These are phyloP conservation scores for Skeletonema tropicum DNA, from an alignment of 108 stramenopile genomes.

Conservation along the genomic window DNA sequence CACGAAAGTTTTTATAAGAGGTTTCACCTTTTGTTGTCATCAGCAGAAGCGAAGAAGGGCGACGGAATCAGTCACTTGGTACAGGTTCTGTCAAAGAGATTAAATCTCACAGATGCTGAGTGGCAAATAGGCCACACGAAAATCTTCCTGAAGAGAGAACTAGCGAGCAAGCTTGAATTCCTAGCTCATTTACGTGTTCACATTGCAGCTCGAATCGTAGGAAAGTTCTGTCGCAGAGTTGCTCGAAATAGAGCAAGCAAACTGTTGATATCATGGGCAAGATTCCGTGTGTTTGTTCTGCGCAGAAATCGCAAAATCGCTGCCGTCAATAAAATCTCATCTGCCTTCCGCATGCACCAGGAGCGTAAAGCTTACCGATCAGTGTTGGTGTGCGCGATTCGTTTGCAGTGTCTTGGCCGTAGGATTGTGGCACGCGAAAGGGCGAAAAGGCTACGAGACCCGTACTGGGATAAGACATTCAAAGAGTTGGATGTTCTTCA, in stretches of 20 bases:
- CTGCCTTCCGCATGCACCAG: conserved; percentile 55
- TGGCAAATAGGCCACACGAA: conserved; percentile 93
- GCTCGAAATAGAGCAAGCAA: conserved; percentile 53
- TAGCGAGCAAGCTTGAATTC: conserved; percentile 80
- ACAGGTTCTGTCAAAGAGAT: conserved; percentile 68
- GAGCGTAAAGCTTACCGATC: conserved; percentile 33
- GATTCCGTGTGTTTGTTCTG: conserved; percentile 64
- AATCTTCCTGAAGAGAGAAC: conserved; percentile 84
- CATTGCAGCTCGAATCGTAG: conserved; percentile 66
- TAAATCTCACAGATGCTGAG: conserved; percentile 81
- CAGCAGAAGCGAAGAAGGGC: conserved; percentile 57
- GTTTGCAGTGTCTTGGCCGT: conserved; percentile 68
- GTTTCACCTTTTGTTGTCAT: conserved; percentile 77
- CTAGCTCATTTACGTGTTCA: conserved; percentile 78
- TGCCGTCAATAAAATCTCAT: conserved; percentile 61
- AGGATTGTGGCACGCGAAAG: conserved; percentile 43
- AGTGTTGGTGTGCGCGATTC: conserved; percentile 25
- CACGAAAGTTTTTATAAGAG: conserved; percentile 86
- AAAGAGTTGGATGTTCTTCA: conserved; percentile 68
- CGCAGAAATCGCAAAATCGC: conserved; percentile 37
- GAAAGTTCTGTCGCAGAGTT: conserved; percentile 64
- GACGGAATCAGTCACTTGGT: conserved; percentile 82
- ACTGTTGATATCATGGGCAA: conserved; percentile 67
- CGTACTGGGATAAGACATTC: conserved; percentile 72
- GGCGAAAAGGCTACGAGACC: conserved; percentile 67